phyloP scores from a whole-genome alignment of 805 yeast species.

The Kuraishia piskuri region DNA sequence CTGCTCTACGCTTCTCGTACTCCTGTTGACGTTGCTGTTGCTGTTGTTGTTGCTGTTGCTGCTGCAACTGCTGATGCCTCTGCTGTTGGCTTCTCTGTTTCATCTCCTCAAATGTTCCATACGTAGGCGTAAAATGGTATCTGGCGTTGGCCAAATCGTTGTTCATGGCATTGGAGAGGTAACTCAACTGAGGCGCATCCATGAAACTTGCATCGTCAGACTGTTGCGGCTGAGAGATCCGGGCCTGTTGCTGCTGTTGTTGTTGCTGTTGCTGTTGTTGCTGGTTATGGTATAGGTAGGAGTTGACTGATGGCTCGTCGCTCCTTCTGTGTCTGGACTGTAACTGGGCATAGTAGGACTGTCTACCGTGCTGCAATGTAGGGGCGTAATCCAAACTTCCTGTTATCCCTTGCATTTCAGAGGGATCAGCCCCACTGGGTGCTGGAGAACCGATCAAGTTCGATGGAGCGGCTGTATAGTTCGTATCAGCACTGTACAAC shows the following conservation, averaged over 20 bases:
- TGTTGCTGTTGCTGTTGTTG: constrained; percentile 13
- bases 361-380: background rate
- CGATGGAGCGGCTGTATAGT: background rate
- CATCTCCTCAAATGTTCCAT: background rate
- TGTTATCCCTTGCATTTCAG: background rate
- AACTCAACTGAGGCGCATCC: constrained; percentile 3
- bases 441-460: background rate
- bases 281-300: constrained; percentile 7
- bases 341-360: background rate
- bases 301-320: constrained; percentile 5
- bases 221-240: constrained; percentile 9
- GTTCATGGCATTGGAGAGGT: constrained; percentile 3
- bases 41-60: constrained; percentile 4
- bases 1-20: background rate
- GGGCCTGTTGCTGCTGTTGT: constrained; percentile 8
- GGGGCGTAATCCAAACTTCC: background rate
- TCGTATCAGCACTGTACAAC: background rate
- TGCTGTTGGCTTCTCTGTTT: background rate
- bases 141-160: constrained; percentile 3
- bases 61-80: background rate
- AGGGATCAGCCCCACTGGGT: background rate
- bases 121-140: constrained; percentile 4
- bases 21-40: background rate
- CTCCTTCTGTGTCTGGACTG: background rate
- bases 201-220: background rate